These are phyloP conservation scores for Perilla frutescens DNA, from an alignment of 257 asterid genomes.

Conservation along the genomic window DNA sequence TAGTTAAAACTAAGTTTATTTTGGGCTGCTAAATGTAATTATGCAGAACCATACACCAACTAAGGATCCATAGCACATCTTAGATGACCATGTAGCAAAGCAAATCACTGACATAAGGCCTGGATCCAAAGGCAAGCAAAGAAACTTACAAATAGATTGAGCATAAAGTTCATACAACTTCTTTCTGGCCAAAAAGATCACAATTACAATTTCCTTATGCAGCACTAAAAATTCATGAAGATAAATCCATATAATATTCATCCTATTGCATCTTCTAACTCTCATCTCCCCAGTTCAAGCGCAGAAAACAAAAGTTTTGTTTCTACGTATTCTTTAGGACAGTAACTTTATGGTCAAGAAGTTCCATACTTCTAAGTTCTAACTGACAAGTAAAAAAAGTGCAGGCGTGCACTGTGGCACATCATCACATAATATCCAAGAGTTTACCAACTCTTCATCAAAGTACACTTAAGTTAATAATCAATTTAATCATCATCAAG, in stretches of 20 bases:
- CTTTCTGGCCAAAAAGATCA: background rate
- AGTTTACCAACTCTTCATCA: too few relatives aligned
- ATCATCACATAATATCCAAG: too few relatives aligned
- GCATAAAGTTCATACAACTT: slow-evolving; percentile 15
- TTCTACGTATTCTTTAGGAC: background rate
- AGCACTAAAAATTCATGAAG: too few relatives aligned
- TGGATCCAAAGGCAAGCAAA: background rate
- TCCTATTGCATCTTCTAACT: too few relatives aligned
- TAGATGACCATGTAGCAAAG: background rate
- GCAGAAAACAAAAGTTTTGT: too few relatives aligned
- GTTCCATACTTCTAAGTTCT: background rate
- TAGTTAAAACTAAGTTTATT: slow-evolving; percentile 22
- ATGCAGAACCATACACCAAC: background rate
- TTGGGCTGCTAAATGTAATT: slow-evolving; percentile 13
- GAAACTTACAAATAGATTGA: background rate
- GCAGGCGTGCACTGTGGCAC: background rate
- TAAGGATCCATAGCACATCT: slow-evolving; percentile 3
- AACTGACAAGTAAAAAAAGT: background rate
- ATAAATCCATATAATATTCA: too few relatives aligned
- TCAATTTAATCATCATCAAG: too few relatives aligned
- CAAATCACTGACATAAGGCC: background rate
- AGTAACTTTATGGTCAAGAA: too few relatives aligned
- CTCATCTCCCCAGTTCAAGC: too few relatives aligned
- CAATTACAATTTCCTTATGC: too few relatives aligned
- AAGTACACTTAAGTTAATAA: too few relatives aligned